phyloP scores from a whole-genome alignment of 2,329 filamentous ascomycete genomes.

The Beauveria medogensis region DNA sequence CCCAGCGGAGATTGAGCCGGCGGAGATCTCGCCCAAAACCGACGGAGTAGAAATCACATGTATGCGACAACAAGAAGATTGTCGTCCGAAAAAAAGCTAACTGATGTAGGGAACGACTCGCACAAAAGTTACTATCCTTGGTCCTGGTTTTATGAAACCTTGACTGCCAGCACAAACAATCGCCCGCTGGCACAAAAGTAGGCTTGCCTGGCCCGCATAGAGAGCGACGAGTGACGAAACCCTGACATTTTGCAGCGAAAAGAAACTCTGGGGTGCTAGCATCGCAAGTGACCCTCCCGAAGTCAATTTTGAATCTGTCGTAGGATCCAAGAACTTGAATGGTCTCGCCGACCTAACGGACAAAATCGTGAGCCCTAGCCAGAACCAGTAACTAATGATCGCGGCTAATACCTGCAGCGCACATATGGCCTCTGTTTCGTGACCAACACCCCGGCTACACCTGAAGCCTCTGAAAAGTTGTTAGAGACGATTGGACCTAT shows the following conservation, averaged over 20 bases:
- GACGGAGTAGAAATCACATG: slow-evolving; percentile 28
- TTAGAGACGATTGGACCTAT: slow-evolving; percentile 80
- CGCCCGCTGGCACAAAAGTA: slow-evolving; percentile 2
- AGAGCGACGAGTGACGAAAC: background rate
- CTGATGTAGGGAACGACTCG: slow-evolving; percentile 54
- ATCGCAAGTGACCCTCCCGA: slow-evolving; percentile 43
- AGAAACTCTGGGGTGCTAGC: slow-evolving; percentile 22
- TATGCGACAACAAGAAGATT: slow-evolving; percentile 14
- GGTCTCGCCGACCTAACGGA: slow-evolving; percentile 55
- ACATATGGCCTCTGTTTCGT: slow-evolving; percentile 72
- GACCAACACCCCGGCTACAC: slow-evolving; percentile 55
- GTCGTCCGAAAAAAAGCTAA: background rate
- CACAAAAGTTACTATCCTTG: slow-evolving; percentile 63
- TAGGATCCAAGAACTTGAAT: slow-evolving; percentile 34
- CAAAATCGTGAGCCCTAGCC: slow-evolving; percentile 46
- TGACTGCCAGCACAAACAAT: slow-evolving; percentile 26
- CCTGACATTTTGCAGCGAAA: background rate
- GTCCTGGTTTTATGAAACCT: slow-evolving; percentile 33
- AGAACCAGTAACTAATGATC: background rate
- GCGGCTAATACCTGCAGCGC: slow-evolving; percentile 36
- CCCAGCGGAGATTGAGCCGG: slow-evolving; percentile 22
- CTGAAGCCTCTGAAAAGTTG: slow-evolving; percentile 64
- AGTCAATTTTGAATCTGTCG: slow-evolving; percentile 53
- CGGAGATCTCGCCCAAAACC: slow-evolving; percentile 19
- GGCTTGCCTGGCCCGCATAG: background rate